Base-by-base conservation (phyloP, 1,284 basidiomycete genomes). In the Leccinum cinnamomeum region DNA sequence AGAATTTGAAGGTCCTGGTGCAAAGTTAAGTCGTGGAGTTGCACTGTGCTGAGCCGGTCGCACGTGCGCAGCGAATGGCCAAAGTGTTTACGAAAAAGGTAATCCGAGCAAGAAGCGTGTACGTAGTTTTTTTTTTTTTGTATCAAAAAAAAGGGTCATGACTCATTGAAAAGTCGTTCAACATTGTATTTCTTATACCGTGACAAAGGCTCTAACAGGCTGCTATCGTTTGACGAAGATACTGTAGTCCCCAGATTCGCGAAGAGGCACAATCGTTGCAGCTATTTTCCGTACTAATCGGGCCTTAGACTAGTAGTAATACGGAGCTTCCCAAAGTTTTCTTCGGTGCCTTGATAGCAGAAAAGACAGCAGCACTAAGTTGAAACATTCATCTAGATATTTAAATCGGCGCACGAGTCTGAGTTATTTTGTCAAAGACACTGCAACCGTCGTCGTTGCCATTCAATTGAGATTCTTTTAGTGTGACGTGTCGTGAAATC, bases 31-130 rank as follows among this genome's bases (percentile, higher is more conserved):
- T 41, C 18, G 65, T 53, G 56, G 68, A 63, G 58, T 33, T 53
- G 41, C 56, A 25, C 30, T 30, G 28, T 33, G 33, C 20, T 37
- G 5, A 46, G 48, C 23, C 54, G 11, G 50, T 51, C 25, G 64
- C 72, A 71, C 65, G 72, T 69, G 67, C 59, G 64, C 59, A 59
- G 63, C 50, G 53, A 55, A 56, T 37, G 18, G 58, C 50, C 53
- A 20, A 20, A 57, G 55, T 44, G 25, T 18, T 7, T 56, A 69
- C 68, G 68, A 70, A 69, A 60, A 18, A 39, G 59, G 67, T 14
- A 71, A 61, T 20, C 39, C 35, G 16, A 61, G 53, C 14, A 33
- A 56, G 44, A 6, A 10, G 11, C 30, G 12, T 50, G 35, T 10
- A 39, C 37, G 37, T 18, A 18, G n/a, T 18, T 46, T 46, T 18